These are phyloP conservation scores for Helicosporidium sp. DNA, from an alignment of 139 green algal species.

Conservation along the genomic window DNA sequence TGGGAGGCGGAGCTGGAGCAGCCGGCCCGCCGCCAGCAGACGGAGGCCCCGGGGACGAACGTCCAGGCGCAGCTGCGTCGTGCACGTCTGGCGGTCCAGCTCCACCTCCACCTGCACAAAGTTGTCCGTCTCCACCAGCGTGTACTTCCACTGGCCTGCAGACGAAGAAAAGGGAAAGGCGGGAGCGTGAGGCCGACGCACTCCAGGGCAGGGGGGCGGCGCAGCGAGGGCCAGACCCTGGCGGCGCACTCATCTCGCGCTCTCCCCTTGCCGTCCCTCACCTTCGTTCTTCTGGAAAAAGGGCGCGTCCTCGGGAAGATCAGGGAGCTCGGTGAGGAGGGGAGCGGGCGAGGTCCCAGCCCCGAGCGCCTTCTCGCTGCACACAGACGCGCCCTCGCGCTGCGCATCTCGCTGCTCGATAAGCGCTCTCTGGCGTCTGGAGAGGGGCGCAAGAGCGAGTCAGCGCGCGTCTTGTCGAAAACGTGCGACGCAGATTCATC, in stretches of 20 bases:
- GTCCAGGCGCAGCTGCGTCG: constrained; percentile 56
- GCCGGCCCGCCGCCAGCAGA: constrained; percentile 61
- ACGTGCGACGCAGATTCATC: no score
- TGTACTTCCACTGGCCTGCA: constrained; percentile 48
- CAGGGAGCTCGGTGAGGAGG: no score
- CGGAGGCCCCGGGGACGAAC: constrained; percentile 50
- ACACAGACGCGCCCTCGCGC: no score
- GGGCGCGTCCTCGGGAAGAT: constrained; percentile 6
- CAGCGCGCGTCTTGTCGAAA: no score
- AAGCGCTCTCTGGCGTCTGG: no score
- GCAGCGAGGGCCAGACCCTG: no score
- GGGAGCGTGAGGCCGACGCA: background rate
- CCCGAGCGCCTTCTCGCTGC: no score
- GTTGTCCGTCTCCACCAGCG: constrained; percentile 27
- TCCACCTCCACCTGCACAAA: constrained; percentile 48
- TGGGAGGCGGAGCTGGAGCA: constrained; percentile 83
- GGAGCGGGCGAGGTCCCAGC: no score
- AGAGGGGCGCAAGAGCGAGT: no score
- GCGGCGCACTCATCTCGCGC: background rate
- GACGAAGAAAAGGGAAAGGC: no score
- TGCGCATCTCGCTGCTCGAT: no score
- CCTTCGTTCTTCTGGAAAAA: constrained; percentile 55
- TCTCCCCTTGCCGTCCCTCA: background rate
- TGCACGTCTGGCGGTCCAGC: constrained; percentile 60
- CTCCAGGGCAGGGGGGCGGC: no score